phyloP scores from a whole-genome alignment of 805 yeast genomes.

The Ogataea minuta region DNA sequence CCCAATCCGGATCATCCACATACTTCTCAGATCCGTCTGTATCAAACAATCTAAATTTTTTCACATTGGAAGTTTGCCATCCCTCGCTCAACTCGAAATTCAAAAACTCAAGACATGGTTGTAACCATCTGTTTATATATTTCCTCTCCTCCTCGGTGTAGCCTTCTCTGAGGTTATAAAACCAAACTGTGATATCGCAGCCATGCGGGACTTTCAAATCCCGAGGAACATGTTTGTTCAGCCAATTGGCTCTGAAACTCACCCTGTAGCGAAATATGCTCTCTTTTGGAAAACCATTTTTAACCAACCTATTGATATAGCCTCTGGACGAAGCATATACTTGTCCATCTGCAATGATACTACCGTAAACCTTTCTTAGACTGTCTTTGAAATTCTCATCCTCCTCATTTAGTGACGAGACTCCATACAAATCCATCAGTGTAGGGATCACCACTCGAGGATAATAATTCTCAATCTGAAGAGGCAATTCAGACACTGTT shows the following conservation, averaged over 20 bases:
- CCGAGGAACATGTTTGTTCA: constrained; percentile 18
- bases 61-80: constrained; percentile 32
- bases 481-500: constrained; percentile 26
- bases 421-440: constrained; percentile 15
- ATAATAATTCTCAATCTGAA: constrained; percentile 38
- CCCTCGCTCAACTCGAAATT: constrained; percentile 25
- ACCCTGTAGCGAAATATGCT: constrained; percentile 32
- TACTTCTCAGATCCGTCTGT: constrained; percentile 31
- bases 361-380: constrained; percentile 32
- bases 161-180: constrained; percentile 29
- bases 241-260: constrained; percentile 28
- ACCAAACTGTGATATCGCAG: constrained; percentile 37
- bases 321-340: constrained; percentile 40
- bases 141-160: constrained; percentile 29
- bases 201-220: constrained; percentile 37
- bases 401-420: constrained; percentile 14
- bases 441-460: constrained; percentile 33
- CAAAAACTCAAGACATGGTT: constrained; percentile 33
- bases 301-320: constrained; percentile 32
- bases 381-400: constrained; percentile 12
- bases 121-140: constrained; percentile 26
- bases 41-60: constrained; percentile 30
- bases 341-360: constrained; percentile 38
- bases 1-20: constrained; percentile 35
- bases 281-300: constrained; percentile 26